Percentiles rank a stretch among this genome's conserved stretches.
phyloP scores from a whole-genome alignment of 1,284 basidiomycete genomes.

The Tetrapyrgos nigripes region DNA sequence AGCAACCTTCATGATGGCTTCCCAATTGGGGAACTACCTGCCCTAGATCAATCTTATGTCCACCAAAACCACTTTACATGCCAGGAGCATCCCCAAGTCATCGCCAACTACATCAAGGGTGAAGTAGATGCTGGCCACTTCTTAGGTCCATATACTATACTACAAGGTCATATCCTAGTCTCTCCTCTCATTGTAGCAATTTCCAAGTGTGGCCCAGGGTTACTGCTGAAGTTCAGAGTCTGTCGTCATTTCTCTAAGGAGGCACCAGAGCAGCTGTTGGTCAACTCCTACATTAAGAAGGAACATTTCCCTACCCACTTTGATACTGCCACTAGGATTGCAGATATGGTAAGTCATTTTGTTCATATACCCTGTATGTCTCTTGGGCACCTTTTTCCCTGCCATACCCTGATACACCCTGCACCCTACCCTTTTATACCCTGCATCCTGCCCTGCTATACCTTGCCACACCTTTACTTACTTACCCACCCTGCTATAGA shows the following conservation, averaged over 20 bases:
- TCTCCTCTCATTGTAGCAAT: constrained; percentile 28
- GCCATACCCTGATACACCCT: constrained; percentile 30
- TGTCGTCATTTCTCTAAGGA: constrained; percentile 31
- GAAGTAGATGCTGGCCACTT: background rate
- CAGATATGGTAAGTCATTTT: constrained; percentile 35
- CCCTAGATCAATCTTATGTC: constrained; percentile 9
- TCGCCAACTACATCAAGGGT: constrained; percentile 5
- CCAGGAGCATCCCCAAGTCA: background rate
- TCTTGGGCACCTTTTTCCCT: constrained; percentile 29
- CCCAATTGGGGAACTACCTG: constrained; percentile 19
- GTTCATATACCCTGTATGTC: constrained; percentile 30
- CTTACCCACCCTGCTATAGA: constrained; percentile 23
- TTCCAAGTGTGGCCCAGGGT: constrained; percentile 21
- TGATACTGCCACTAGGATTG: constrained; percentile 30
- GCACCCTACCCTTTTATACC: too few relatives aligned
- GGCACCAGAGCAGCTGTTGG: constrained; percentile 17
- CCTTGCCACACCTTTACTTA: constrained; percentile 29
- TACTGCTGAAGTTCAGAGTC: constrained; percentile 25
- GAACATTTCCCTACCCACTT: constrained; percentile 38
- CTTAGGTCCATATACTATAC: constrained; percentile 19
- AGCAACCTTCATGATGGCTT: constrained; percentile 17
- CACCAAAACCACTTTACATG: constrained; percentile 14
- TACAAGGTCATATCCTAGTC: constrained; percentile 25
- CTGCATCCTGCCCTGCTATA: constrained; percentile 38
- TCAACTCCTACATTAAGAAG: constrained; percentile 37